These are phyloP conservation scores for Colletotrichum sp. DNA, from an alignment of 2,329 filamentous ascomycete genomes.

Conservation along the genomic window DNA sequence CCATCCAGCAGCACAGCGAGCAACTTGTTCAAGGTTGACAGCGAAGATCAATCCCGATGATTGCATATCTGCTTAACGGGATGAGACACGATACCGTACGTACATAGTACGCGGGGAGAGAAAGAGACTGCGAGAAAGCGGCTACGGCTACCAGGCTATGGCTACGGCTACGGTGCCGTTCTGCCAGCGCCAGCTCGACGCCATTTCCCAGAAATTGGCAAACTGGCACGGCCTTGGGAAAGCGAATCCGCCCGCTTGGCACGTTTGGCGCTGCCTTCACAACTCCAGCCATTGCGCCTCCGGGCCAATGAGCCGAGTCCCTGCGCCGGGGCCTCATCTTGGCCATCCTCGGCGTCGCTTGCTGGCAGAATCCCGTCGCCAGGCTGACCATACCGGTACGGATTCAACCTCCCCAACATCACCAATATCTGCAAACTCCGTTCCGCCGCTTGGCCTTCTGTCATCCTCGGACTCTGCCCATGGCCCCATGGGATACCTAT, in stretches of 20 bases:
- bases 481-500: not conserved
- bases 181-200: not conserved
- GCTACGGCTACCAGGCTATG: not conserved
- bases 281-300: not conserved
- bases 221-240: not conserved
- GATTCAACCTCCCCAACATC: not conserved
- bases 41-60: not conserved
- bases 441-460: conserved; percentile 6
- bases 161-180: not conserved
- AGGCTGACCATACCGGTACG: not conserved
- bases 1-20: not conserved
- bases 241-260: conserved; percentile 5
- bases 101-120: not conserved
- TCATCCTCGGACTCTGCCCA: not conserved
- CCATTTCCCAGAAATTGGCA: conserved; percentile 2
- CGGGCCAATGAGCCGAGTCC: not conserved
- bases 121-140: not conserved
- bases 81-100: not conserved
- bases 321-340: conserved; percentile 3
- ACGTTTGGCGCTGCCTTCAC: not conserved
- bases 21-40: not conserved
- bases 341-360: not conserved
- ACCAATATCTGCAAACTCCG: not conserved
- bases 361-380: not conserved
- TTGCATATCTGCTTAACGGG: not conserved